These are phyloP conservation scores for Phanerochaete carnosa DNA, from an alignment of 768 basidiomycete species.

Conservation along the genomic window DNA sequence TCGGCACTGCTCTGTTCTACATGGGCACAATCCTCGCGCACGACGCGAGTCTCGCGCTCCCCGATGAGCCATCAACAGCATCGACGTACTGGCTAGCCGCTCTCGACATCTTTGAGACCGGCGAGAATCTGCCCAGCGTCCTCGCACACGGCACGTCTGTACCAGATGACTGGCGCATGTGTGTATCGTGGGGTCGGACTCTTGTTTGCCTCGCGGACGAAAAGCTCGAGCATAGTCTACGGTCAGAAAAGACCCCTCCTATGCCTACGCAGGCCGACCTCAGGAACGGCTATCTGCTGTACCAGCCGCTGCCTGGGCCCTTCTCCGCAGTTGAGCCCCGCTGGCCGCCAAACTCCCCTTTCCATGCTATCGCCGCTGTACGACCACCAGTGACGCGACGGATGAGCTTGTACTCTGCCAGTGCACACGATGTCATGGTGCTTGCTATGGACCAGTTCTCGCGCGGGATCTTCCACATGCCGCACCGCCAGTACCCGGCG, in stretches of 20 bases:
- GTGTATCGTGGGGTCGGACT: slow-evolving; percentile 64
- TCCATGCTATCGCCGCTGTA: slow-evolving; percentile 44
- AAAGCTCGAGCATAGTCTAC: slow-evolving; percentile 10
- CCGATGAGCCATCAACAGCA: slow-evolving; percentile 51
- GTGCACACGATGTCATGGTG: slow-evolving; percentile 50
- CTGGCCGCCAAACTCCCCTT: slow-evolving; percentile 52
- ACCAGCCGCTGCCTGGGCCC: background rate
- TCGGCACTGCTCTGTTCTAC: slow-evolving; percentile 61
- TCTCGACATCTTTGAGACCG: slow-evolving; percentile 67
- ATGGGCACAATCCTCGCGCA: slow-evolving; percentile 60
- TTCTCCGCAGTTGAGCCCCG: slow-evolving; percentile 31
- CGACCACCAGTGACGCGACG: slow-evolving; percentile 49
- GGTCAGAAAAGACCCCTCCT: background rate
- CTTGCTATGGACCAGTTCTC: slow-evolving; percentile 70
- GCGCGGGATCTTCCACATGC: slow-evolving; percentile 71
- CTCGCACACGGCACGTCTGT: slow-evolving; percentile 12
- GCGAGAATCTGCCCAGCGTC: slow-evolving; percentile 55
- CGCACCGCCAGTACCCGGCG: slow-evolving; percentile 38
- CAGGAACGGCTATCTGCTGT: slow-evolving; percentile 5
- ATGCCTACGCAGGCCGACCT: slow-evolving; percentile 12
- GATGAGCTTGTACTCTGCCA: slow-evolving; percentile 39
- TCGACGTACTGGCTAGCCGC: slow-evolving; percentile 65
- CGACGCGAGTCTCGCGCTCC: slow-evolving; percentile 44
- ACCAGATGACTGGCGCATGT: slow-evolving; percentile 68
- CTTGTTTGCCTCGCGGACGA: slow-evolving; percentile 60